These are phyloP conservation scores for Annulohypoxylon bovei DNA, from an alignment of 495 filamentous ascomycete species.

Conservation along the genomic window DNA sequence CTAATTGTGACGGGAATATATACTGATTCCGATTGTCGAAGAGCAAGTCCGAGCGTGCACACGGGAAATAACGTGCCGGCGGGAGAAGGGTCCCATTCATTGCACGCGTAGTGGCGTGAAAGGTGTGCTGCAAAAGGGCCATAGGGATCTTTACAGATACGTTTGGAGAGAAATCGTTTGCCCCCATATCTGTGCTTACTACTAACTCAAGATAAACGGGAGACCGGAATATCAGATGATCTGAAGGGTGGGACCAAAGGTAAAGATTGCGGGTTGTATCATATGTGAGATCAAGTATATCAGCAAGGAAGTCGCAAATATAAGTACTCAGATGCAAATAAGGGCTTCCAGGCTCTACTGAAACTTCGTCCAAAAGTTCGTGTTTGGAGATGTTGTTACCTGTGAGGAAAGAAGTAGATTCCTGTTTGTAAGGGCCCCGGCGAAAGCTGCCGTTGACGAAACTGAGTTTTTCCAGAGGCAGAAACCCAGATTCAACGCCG, in stretches of 20 bases:
- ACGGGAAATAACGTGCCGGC: neutral
- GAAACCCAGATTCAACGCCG: neutral
- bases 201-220: neutral
- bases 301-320: neutral
- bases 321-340: neutral
- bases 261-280: neutral
- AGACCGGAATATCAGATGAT: neutral
- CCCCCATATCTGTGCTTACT: neutral
- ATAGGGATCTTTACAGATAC: neutral
- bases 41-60: neutral
- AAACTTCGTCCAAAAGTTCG: too few species aligned
- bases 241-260: neutral
- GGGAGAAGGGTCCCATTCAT: neutral
- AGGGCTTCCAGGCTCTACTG: neutral
- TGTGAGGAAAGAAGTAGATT: neutral
- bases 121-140: neutral
- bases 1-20: neutral
- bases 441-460: neutral
- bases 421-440: neutral
- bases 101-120: neutral
- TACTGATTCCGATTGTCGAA: too few species aligned
- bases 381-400: neutral
- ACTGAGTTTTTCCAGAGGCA: neutral
- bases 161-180: neutral
- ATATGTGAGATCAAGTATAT: neutral